Percentiles rank a stretch among this genome's conserved stretches.
Evolutionary conservation across 495 filamentous ascomycete genomes (phyloP).

Genomic region (Neurospora sp.): DNA sequence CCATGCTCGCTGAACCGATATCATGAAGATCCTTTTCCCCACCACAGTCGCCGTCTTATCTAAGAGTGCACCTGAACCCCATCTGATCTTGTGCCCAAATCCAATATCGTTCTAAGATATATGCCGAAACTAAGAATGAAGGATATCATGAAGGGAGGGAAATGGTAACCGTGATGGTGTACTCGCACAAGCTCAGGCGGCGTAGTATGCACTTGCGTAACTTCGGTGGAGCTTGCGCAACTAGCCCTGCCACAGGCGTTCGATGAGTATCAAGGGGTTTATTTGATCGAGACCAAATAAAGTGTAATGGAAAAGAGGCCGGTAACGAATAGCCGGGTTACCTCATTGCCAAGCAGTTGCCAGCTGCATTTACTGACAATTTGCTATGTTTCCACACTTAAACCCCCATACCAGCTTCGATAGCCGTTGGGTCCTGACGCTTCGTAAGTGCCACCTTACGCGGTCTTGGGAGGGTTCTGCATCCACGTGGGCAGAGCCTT

Average conservation of each 20-base stretch:
- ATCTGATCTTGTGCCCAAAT: background rate
- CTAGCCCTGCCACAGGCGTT: background rate
- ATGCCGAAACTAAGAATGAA: background rate
- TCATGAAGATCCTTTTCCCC: background rate
- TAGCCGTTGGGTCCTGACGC: background rate
- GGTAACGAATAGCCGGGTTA: background rate
- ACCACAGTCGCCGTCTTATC: background rate
- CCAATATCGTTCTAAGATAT: background rate
- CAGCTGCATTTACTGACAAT: background rate
- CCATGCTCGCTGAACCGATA: background rate
- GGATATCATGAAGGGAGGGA: background rate
- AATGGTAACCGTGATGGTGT: background rate
- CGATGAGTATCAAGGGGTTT: background rate
- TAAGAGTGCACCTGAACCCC: background rate
- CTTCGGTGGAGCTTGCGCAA: background rate
- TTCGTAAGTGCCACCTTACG: constrained; percentile 1
- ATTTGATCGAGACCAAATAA: background rate
- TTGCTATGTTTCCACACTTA: background rate
- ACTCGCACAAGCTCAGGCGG: background rate
- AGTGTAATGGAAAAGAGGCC: background rate
- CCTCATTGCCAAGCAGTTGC: background rate
- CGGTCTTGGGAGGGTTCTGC: constrained; percentile 15
- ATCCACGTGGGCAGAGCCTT: constrained; percentile 34
- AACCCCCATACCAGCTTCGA: background rate
- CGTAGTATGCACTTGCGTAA: background rate